These are phyloP conservation scores for Lentinus tigrinus DNA, from an alignment of 768 basidiomycete genomes.

Conservation along the genomic window DNA sequence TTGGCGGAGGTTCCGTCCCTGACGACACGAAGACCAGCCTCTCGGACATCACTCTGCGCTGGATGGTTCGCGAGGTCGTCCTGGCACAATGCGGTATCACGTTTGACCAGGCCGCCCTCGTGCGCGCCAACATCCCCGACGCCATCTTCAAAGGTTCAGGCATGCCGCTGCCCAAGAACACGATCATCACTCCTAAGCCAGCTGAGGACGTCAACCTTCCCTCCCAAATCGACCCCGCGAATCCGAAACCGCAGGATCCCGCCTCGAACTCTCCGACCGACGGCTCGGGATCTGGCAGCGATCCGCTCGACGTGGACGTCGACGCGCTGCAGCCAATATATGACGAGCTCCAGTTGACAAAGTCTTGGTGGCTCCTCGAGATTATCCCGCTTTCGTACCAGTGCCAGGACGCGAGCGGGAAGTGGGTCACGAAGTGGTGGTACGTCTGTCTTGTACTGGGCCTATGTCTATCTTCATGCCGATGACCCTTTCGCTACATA, in stretches of 20 bases:
- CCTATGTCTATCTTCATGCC: background rate
- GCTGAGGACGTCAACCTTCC: too few species aligned
- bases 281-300: background rate
- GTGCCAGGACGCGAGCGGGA: slow-evolving; percentile 55
- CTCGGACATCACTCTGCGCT: slow-evolving; percentile 62
- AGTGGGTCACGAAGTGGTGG: slow-evolving; percentile 57
- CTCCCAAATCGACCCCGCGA: too few species aligned
- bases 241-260: too few species aligned
- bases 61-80: slow-evolving; percentile 76
- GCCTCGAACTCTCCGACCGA: background rate
- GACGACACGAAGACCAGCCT: slow-evolving; percentile 45
- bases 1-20: slow-evolving; percentile 63
- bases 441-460: slow-evolving; percentile 36
- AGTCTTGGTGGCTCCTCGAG: slow-evolving; percentile 74
- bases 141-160: slow-evolving; percentile 17
- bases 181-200: background rate
- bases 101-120: slow-evolving; percentile 53
- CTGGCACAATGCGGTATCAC: slow-evolving; percentile 55
- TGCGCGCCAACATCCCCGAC: slow-evolving; percentile 39
- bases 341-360: slow-evolving; percentile 46
- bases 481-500: slow-evolving; percentile 18
- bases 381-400: slow-evolving; percentile 51
- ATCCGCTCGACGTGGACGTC: background rate
- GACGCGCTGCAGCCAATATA: slow-evolving; percentile 50
- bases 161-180: slow-evolving; percentile 11